These are phyloP conservation scores for Monascus ruber DNA, from an alignment of 2,329 filamentous ascomycete genomes.

Conservation along the genomic window DNA sequence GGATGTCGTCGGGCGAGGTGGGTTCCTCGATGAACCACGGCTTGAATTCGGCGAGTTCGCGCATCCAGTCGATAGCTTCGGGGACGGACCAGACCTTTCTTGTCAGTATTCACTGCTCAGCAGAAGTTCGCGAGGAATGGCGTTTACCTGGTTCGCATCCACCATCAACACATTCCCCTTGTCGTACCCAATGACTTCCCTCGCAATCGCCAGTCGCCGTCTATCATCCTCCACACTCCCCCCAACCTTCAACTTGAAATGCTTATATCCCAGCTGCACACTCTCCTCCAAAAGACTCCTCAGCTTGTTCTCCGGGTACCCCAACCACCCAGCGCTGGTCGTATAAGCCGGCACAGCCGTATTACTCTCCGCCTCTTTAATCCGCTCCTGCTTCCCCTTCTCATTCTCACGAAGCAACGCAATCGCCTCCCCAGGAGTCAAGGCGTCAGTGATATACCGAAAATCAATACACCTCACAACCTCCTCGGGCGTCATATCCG, in stretches of 20 bases:
- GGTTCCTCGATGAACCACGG: constrained; percentile 90
- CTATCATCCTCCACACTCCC: constrained; percentile 60
- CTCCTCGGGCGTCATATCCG: constrained; percentile 81
- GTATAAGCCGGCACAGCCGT: constrained; percentile 82
- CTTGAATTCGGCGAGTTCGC: constrained; percentile 66
- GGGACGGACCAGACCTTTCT: constrained; percentile 67
- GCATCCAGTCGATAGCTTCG: constrained; percentile 81
- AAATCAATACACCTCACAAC: constrained; percentile 85
- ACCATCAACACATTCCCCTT: constrained; percentile 79
- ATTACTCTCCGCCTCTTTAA: constrained; percentile 61
- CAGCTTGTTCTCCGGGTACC: constrained; percentile 83
- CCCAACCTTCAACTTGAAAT: constrained; percentile 91
- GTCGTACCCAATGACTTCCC: constrained; percentile 73
- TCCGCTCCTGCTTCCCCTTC: constrained; percentile 55
- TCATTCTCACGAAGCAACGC: constrained; percentile 56
- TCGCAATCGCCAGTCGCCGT: constrained; percentile 58
- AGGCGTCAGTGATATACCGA: constrained; percentile 85
- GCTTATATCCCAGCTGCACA: constrained; percentile 61
- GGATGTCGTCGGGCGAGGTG: constrained; percentile 77
- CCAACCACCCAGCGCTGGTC: constrained; percentile 83
- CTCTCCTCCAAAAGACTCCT: constrained; percentile 62
- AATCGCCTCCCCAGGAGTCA: constrained; percentile 75
- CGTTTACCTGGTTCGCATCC: constrained; percentile 68
- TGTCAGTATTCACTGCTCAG: constrained; percentile 1
- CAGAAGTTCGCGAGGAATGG: background rate